Base-by-base conservation (phyloP, 805 yeast genomes). In the Peterozyma toletana region DNA sequence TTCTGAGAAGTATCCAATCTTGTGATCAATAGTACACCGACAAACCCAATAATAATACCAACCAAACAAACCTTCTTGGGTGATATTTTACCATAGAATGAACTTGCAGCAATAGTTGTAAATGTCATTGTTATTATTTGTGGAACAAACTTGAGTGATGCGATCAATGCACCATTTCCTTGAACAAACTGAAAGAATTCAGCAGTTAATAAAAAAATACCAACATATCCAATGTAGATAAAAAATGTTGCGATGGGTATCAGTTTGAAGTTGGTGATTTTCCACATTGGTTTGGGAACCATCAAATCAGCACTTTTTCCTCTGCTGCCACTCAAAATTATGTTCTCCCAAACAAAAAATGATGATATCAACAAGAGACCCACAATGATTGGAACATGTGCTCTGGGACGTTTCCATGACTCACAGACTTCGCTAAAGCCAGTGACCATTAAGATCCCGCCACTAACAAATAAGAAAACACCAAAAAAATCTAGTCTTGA, bases 361-460 rank as follows among this genome's bases (percentile, higher is more conserved):
- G n/a, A n/a, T n/a, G 52, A 55, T 4, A 66, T 40, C 14, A 63
- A 42, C 2, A 65, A 18, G 13, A 63, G 38, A 1, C 76, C 76
- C 40, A 72, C 43, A 1, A 64, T 54, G 1, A 72, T 45, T 0
- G 76, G 63, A 14, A 68, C 69, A 46, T 69, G 69, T 1, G 68
- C 66, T 13, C 56, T 52, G 1, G 76, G 67, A 1, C 57, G 44
- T 2, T 55, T 55, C 77, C 77, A 72, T 0, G 54, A 53, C 5
- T 60, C 62, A 18, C 75, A 75, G 15, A 72, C 74, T 48, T 70
- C 68, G 0, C 72, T 69, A 36, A 72, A 54, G 0, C 74, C 78
- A 9, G 66, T 56, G 31, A 71, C 68, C 3, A 70, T 50, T 33
- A 72, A 49, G 3, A 70, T 37, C 5, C 59, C 47, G 0, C 72